A percentile compares a stretch with the other conserved stretches of the same genome.
These are phyloP conservation scores for Chaetomium tenue DNA, from an alignment of 495 filamentous ascomycete species.

Conservation along the genomic window DNA sequence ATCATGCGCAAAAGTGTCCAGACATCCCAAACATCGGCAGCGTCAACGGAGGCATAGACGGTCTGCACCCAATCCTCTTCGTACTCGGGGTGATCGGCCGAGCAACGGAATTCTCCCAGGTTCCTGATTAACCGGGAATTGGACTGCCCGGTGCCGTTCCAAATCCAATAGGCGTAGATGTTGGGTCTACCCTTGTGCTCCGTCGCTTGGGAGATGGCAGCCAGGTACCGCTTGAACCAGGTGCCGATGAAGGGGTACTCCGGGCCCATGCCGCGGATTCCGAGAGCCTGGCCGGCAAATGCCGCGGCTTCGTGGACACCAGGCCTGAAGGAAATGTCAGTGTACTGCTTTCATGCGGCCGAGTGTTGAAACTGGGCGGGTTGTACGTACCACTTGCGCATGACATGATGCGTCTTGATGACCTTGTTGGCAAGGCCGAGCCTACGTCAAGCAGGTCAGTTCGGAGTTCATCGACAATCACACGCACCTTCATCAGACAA, in stretches of 20 bases:
- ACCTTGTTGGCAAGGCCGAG: background rate
- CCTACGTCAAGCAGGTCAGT: background rate
- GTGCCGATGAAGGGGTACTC: background rate
- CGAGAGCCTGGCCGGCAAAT: background rate
- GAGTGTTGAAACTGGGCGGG: too few species aligned
- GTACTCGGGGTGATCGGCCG: background rate
- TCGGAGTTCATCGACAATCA: background rate
- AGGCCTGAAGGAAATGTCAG: background rate
- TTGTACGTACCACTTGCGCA: background rate
- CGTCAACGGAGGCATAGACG: background rate
- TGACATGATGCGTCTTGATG: background rate
- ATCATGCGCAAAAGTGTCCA: background rate
- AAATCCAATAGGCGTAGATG: too few species aligned
- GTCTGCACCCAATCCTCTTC: constrained; percentile 4
- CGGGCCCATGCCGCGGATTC: background rate
- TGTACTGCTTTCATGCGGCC: too few species aligned
- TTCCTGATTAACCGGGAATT: background rate
- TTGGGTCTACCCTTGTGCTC: background rate
- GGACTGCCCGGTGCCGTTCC: background rate
- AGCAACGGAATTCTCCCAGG: background rate
- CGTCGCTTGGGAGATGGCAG: background rate
- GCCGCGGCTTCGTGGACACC: background rate
- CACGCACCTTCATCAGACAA: background rate
- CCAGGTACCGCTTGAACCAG: background rate
- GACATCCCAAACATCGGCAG: constrained; percentile 4